Base-by-base conservation (phyloP, 768 basidiomycete species). In the Boletus tylopilopsis region DNA sequence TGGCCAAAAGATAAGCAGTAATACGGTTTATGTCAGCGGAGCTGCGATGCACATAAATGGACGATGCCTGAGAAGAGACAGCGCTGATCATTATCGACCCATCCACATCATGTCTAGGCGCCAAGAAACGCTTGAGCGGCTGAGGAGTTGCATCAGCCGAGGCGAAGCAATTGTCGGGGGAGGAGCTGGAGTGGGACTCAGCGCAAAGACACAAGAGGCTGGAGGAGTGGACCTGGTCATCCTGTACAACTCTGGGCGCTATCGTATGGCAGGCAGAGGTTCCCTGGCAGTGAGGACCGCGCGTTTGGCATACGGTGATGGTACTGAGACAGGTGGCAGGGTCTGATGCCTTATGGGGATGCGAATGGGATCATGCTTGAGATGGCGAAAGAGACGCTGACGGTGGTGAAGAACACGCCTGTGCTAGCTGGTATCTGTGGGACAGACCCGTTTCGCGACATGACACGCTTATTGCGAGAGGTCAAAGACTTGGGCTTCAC, bases 201-300 rank as follows among this genome's bases (percentile, higher is more conserved):
- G 56, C 34, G 59, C 67, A 13, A 64, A 64, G 50, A 49, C 47
- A 33, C 62, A 67, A 3, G 65, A 67, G 45, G 54, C 56, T 18
- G 59, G 64, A 0, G 51, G 66, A 24, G 53, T 54, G 10, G 64
- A 66, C 42, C 45, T 66, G 36, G 27, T 68, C 30, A 63, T 66
- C 62, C 42, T 68, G 23, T 68, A 66, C 41, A 68, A 58, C 27
- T 66, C 64, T 21, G 64, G 67, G 8, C 62, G 64, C 18, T 59
- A 66, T 42, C 58, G 59, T n/a, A 61, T 61, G 66, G 58, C 64
- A 15, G 66, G 56, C n/a, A 57, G 66, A 34, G 61, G 66, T n/a
- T 64, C 60, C 21, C 44, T 64, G 32, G 63, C 66, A 27, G 63
- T 60, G 48, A 47, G 66, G 38, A 22, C 12, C 40, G n/a, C 32